phyloP scores from a whole-genome alignment of 495 filamentous ascomycete species.

The Hypoxylon perforatum region DNA sequence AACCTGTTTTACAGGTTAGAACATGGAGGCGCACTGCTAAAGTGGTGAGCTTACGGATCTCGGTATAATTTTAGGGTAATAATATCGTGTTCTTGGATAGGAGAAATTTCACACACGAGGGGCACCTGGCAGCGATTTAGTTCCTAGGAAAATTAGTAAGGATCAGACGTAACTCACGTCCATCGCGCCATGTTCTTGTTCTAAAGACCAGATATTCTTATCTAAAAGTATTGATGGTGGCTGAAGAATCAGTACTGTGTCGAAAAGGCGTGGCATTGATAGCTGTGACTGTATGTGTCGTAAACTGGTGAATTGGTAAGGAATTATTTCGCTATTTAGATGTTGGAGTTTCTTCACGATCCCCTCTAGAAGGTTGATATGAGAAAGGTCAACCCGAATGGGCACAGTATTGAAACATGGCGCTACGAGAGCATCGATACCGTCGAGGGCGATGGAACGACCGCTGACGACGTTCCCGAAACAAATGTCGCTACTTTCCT shows the following conservation, averaged over 20 bases:
- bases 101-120: constrained; percentile 74
- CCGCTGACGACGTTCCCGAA: constrained; percentile 86
- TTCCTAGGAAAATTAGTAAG: background rate
- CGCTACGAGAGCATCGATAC: constrained; percentile 76
- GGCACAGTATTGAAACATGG: constrained; percentile 93
- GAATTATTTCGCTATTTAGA: constrained; percentile 66
- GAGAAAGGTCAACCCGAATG: constrained; percentile 67
- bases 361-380: constrained; percentile 58
- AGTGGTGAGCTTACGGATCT: constrained; percentile 46
- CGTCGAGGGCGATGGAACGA: constrained; percentile 70
- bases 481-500: constrained; percentile 71
- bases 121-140: constrained; percentile 58
- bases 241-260: constrained; percentile 81
- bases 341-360: constrained; percentile 65
- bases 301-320: constrained; percentile 76
- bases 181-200: constrained; percentile 77
- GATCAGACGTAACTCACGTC: constrained; percentile 61
- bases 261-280: constrained; percentile 66
- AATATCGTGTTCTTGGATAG: constrained; percentile 53
- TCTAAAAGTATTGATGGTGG: constrained; percentile 63
- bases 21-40: background rate
- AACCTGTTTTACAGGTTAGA: constrained; percentile 43
- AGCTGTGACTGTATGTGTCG: constrained; percentile 67
- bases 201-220: constrained; percentile 69
- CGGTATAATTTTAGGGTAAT: constrained; percentile 60